Evolutionary conservation across 331 rosid species (phyloP).

Genomic region (Saraca asoca): DNA sequence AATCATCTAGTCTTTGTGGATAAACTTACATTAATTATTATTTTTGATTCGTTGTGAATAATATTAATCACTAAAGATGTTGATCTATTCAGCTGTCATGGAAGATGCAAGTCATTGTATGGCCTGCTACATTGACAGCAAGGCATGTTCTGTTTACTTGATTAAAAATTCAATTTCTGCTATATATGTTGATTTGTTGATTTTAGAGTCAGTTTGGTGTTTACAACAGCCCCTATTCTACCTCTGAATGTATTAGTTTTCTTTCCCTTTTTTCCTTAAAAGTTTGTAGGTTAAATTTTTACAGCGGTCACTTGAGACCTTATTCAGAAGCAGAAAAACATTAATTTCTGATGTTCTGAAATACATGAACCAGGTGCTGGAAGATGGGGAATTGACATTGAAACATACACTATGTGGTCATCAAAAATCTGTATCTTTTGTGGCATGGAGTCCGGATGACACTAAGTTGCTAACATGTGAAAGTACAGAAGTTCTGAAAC

Average conservation of each 20-base stretch:
- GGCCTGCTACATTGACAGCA: no score
- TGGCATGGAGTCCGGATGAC: constrained; percentile 95
- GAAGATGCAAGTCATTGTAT: constrained; percentile 11
- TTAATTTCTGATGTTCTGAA: constrained; percentile 27
- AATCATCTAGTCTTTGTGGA: no score
- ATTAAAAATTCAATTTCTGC: no score
- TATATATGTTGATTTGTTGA: constrained; percentile 1
- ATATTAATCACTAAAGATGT: no score
- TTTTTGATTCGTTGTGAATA: no score
- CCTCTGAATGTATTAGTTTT: neutral
- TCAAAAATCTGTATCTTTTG: constrained; percentile 67
- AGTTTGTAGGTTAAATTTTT: no score
- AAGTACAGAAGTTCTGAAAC: constrained; percentile 74
- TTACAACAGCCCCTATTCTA: no score
- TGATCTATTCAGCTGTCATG: constrained; percentile 23
- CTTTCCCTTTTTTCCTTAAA: neutral
- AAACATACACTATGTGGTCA: constrained; percentile 71
- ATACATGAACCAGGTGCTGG: constrained; percentile 60
- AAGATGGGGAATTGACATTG: constrained; percentile 60
- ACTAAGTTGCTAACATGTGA: constrained; percentile 79
- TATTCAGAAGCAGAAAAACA: neutral
- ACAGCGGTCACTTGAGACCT: constrained; percentile 2
- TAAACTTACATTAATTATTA: no score
- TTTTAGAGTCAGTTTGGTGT: no score
- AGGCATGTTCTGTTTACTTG: no score